Evolutionary conservation across 2,329 filamentous ascomycete species (phyloP).

Genomic region (Scopulariopsis brevicaulis): DNA sequence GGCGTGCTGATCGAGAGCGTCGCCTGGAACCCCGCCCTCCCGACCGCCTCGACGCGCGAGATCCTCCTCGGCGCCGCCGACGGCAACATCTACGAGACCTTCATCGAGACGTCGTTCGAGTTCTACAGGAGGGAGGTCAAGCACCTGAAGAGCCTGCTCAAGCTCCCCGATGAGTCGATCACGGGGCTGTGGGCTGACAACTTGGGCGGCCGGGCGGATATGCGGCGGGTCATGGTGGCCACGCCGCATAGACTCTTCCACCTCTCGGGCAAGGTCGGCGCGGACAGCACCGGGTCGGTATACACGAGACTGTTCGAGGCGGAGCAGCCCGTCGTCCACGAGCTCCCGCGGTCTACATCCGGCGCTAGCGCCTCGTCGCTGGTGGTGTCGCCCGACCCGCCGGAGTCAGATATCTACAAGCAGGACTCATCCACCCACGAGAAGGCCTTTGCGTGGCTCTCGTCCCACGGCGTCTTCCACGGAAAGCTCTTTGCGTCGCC

Average conservation of each 20-base stretch:
- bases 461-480: constrained; percentile 74
- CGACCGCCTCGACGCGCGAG: constrained; percentile 88
- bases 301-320: constrained; percentile 82
- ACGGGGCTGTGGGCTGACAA: constrained; percentile 79
- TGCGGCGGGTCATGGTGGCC: constrained; percentile 66
- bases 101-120: constrained; percentile 86
- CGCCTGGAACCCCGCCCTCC: constrained; percentile 88
- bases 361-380: constrained; percentile 50
- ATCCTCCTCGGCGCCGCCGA: constrained; percentile 88
- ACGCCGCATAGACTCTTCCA: constrained; percentile 72
- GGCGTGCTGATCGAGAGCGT: constrained; percentile 81
- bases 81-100: constrained; percentile 89
- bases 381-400: constrained; percentile 63
- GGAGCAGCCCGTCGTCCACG: constrained; percentile 68
- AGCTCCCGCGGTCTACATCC: constrained; percentile 43
- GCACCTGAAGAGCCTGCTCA: constrained; percentile 76
- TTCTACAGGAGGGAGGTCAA: constrained; percentile 94
- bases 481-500: constrained; percentile 62
- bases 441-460: constrained; percentile 82
- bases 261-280: constrained; percentile 66
- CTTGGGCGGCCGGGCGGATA: constrained; percentile 55
- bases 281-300: constrained; percentile 73
- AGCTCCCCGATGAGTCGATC: constrained; percentile 69
- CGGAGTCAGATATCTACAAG: constrained; percentile 31
- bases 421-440: constrained; percentile 50